Base-by-base conservation (phyloP, 2,329 filamentous ascomycete species). In the Diaporthe capsici region DNA sequence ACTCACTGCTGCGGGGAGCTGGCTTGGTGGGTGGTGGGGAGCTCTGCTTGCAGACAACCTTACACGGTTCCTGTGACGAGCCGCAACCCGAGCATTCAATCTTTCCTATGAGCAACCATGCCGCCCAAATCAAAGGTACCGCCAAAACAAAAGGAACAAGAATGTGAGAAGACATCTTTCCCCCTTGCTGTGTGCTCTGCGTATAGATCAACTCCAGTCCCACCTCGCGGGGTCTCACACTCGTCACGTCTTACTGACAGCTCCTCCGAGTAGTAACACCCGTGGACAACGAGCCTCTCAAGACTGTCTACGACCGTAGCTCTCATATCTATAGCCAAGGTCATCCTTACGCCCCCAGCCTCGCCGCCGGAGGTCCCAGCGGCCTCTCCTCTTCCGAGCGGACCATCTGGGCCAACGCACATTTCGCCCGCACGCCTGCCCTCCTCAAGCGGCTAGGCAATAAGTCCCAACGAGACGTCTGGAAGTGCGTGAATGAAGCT, bases 391-490 rank as follows among this genome's bases (percentile, higher is more conserved):
- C 86, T 3, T 83, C 85, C 72, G 89, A 91, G 74, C 86, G 85
- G 75, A 86, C 87, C 79, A 85, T 85, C 31, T 90, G 87, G 83
- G 80, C 86, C 51, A 86, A 88, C 81, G 80, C 85, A 25, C 84
- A 86, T 78, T 85, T 89, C 75, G 84, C 90, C 55, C 83, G 83
- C 58, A 84, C 85, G 51, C 83, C 83, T 80, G 58, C 81, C 84
- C 47, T 84, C 82, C 76, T 76, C 51, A 71, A 65, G 55, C 78
- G 75, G 28, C 80, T 82, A 44, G 80, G 81, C 1, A 84, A 85
- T 81, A 90, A 90, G 81, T 82, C 87, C 37, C 87, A 90, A 80
- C 87, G 88, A 79, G 90, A 91, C 79, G 87, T 89, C 80, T 92
- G 90, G 90, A 90, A 89, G 82, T 84, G 85, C 63, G 84, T 90